A percentile compares a stretch with the other conserved stretches of the same genome.
Conservation (phyloP, 2,329 filamentous ascomycete genomes). For the Pseudogymnoascus sp. region DNA sequence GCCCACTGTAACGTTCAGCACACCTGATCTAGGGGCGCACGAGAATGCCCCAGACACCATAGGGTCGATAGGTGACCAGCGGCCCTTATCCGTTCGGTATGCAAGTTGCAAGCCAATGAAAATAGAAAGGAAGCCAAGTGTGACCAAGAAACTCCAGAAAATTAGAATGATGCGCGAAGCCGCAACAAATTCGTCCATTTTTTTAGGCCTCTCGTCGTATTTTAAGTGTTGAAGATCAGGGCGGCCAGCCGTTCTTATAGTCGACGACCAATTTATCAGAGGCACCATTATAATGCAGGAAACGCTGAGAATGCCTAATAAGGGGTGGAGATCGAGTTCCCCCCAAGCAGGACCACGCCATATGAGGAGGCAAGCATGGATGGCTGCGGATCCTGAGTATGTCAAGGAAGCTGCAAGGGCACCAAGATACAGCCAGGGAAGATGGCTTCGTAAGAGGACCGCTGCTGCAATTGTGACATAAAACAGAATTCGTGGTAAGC, state of each 20-base stretch:
- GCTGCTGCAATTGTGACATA: not conserved
- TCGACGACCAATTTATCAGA: not conserved
- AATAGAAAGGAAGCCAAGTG: not conserved
- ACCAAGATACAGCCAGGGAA: not conserved
- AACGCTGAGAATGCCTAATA: not conserved
- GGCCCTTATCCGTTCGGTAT: not conserved
- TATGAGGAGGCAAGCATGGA: conserved; percentile 2
- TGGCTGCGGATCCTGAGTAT: not conserved
- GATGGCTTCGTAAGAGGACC: not conserved
- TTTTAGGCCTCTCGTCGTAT: not conserved
- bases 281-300: not conserved
- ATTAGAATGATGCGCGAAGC: not conserved
- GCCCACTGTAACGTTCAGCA: not conserved
- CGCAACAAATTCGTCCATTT: not conserved
- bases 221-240: not conserved
- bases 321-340: not conserved
- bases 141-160: not conserved
- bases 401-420: not conserved
- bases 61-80: not conserved
- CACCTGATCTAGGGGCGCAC: not conserved
- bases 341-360: not conserved
- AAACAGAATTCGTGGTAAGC: not conserved
- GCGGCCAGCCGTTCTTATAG: not conserved
- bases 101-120: not conserved
- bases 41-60: not conserved